Base-by-base conservation (phyloP, 2,329 filamentous ascomycete genomes). In the Pyricularia pennisetigena region DNA sequence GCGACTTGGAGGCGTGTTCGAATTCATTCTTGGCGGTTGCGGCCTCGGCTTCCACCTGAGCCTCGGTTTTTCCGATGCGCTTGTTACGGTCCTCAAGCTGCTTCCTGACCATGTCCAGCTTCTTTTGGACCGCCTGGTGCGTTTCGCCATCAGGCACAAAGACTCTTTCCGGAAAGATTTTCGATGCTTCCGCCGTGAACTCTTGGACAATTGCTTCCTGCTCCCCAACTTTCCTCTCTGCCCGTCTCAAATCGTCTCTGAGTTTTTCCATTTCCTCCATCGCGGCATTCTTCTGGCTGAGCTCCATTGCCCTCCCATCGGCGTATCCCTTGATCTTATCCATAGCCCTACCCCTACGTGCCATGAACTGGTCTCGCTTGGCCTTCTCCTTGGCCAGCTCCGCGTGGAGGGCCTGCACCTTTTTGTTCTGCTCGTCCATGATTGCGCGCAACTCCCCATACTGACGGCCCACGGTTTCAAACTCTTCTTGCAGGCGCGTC, bases 141-240 rank as follows among this genome's bases (percentile, higher is more conserved):
- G 88, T 92, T 74, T 92, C 89, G 5, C 85, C 86, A 67, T 86
- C 83, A 4, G 87, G 84, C 49, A 94, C 83, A 54, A 83, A 77
- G 67, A 91, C 86, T 35, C 91, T 85, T 29, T 80, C 76, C 0
- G 81, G 78, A 32, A 82, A 85, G 61, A 89, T 79, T 12, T 78
- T 70, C 41, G 77, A 78, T 23, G 90, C 91, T 71, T 88, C 79
- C 57, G 77, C 75, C 16, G 74, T 85, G 72, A 86, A 89, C 2
- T 85, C 79, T 29, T 81, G 76, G 30, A 92, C 84, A 49, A 78
- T 76, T 14, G 76, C 77, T 5, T 75, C 75, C 68, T 86, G 80
- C 3, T 79, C 75, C 23, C 86, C 80, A 23, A 79, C 80, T 71
- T 83, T 85, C 20, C 74, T 73, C 69, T 86, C 81, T 1, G 83